Percentiles rank a stretch among this genome's conserved stretches.
Evolutionary conservation across 129 eudicot species (phyloP).

Genomic region (Pseudognaphalium luteoalbum): DNA sequence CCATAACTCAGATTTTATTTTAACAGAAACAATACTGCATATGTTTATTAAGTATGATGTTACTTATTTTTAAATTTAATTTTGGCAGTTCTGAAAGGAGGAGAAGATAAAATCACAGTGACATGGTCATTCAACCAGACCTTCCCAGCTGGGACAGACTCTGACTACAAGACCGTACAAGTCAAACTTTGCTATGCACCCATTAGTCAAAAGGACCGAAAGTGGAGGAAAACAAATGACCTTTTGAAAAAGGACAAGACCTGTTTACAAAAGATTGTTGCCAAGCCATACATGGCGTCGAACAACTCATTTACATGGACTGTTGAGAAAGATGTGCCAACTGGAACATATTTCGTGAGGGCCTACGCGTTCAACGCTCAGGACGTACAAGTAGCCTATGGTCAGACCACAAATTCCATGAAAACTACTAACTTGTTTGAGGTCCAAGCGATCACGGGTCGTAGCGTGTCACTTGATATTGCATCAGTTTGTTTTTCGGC

Average conservation of each 20-base stretch:
- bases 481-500: conserved; percentile 59
- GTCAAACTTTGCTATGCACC: conserved; percentile 70
- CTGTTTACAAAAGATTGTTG: conserved; percentile 48
- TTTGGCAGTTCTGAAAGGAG: conserved; percentile 49
- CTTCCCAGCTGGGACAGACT: conserved; percentile 38
- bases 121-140: conserved; percentile 55
- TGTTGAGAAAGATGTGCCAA: conserved; percentile 44
- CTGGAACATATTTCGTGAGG: conserved; percentile 60
- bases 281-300: conserved; percentile 41
- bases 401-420: conserved; percentile 44
- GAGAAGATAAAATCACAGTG: conserved; percentile 49
- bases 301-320: conserved; percentile 49
- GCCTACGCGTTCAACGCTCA: conserved; percentile 44
- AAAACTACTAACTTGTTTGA: conserved; percentile 40
- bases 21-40: conserved; percentile 3
- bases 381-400: conserved; percentile 43
- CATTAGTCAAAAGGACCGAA: conserved; percentile 61
- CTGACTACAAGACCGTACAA: conserved; percentile 47
- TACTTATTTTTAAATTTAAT: conserved; percentile 14
- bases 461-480: conserved; percentile 54
- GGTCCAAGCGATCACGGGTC: conserved; percentile 54
- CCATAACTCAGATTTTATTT: neutral
- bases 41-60: neutral
- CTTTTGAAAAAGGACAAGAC: conserved; percentile 60
- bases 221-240: conserved; percentile 63